Conservation (phyloP, 1,139 yeast species). For the Geotrichum cucujoidarum region DNA sequence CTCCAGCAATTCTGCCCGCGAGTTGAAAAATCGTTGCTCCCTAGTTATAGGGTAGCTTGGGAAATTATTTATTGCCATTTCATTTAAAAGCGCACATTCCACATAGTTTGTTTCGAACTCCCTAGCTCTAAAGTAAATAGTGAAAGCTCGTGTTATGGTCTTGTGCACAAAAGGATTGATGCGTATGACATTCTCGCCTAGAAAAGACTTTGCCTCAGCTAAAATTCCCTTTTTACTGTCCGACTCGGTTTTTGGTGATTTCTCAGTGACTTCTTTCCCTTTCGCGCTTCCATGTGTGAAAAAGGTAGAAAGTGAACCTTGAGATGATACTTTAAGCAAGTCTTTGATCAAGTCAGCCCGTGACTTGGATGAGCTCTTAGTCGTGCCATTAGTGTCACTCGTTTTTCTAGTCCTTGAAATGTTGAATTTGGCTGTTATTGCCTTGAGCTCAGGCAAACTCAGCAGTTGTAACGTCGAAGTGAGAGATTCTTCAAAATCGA, state of each 20-base stretch:
- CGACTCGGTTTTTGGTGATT: constrained; percentile 7
- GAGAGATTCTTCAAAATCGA: constrained; percentile 6
- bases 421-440: constrained; percentile 1
- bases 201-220: constrained; percentile 6
- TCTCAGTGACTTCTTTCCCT: constrained; percentile 1
- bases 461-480: constrained; percentile 6
- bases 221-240: constrained; percentile 7
- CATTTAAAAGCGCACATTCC: constrained; percentile 20
- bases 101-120: constrained; percentile 19
- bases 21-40: constrained; percentile 19
- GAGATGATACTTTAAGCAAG: constrained; percentile 4
- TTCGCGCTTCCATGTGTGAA: background rate
- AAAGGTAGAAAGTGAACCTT: constrained; percentile 10
- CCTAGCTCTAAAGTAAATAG: constrained; percentile 18
- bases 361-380: background rate
- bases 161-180: constrained; percentile 14
- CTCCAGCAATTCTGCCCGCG: constrained; percentile 14
- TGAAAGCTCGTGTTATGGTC: constrained; percentile 14
- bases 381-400: background rate
- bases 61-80: constrained; percentile 21
- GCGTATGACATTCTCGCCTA: constrained; percentile 13
- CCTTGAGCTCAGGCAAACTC: constrained; percentile 5
- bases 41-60: constrained; percentile 20
- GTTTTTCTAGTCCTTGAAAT: background rate
- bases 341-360: constrained; percentile 10